phyloP scores from a whole-genome alignment of 306 rosid species.

The Gastrolobium bilobum region DNA sequence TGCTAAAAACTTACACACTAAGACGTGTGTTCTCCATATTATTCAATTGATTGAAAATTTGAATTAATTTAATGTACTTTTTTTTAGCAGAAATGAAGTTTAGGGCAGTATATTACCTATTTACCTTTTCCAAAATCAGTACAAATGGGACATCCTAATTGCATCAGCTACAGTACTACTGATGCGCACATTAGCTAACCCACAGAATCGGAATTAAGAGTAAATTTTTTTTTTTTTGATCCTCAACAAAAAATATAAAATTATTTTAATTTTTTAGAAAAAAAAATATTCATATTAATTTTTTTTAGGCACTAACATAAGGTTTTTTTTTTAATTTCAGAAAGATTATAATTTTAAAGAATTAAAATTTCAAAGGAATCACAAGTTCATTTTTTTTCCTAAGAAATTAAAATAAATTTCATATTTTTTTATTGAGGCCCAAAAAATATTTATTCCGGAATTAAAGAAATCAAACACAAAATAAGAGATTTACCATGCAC shows the following conservation, averaged over 20 bases:
- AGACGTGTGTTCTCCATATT: background rate
- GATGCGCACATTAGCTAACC: background rate
- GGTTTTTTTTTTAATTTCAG: too few relatives aligned
- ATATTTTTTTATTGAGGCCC: too few relatives aligned
- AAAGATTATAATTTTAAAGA: too few relatives aligned
- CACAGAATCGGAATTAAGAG: background rate
- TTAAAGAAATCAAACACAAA: background rate
- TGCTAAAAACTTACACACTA: constrained; percentile 1
- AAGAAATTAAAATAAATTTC: too few relatives aligned
- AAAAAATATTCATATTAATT: too few relatives aligned
- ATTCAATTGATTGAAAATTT: background rate
- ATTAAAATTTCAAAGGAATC: too few relatives aligned
- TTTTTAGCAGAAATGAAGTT: background rate
- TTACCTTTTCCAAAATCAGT: background rate
- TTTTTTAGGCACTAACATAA: too few relatives aligned
- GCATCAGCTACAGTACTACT: background rate
- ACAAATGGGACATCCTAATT: background rate
- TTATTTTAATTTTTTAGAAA: too few relatives aligned
- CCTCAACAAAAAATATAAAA: too few relatives aligned
- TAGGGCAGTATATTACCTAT: background rate
- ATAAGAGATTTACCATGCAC: background rate
- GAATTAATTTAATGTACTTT: background rate
- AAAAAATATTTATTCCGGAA: too few relatives aligned
- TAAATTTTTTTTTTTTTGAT: too few relatives aligned
- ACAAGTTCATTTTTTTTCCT: too few relatives aligned